A percentile compares a stretch with the other conserved stretches of the same genome.
These are phyloP conservation scores for Eucalyptus marginata DNA, from an alignment of 345 rosid species.

Conservation along the genomic window DNA sequence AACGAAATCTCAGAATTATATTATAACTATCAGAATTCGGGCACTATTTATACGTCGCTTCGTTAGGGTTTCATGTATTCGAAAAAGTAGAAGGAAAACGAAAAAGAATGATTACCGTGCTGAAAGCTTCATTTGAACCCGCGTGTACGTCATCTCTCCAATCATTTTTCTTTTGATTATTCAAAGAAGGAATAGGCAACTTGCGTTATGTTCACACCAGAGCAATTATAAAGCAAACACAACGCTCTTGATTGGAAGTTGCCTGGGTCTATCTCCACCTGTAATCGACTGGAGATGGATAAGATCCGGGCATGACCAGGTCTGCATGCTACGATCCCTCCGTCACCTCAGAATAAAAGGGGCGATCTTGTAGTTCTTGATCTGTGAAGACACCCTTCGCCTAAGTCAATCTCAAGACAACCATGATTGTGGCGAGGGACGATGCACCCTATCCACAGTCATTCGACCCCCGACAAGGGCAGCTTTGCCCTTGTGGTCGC, in stretches of 20 bases:
- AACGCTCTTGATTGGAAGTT: not conserved
- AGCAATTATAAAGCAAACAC: not conserved
- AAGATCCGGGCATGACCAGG: not conserved
- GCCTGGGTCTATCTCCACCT: not conserved
- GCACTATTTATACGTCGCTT: not conserved
- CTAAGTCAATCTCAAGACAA: not conserved
- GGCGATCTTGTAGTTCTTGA: too few relatives aligned
- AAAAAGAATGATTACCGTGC: not conserved
- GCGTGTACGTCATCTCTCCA: not conserved
- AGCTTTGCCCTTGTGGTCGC: not conserved
- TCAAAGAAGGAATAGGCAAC: not conserved
- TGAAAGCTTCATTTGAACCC: not conserved
- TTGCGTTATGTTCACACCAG: not conserved
- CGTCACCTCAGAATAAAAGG: too few relatives aligned
- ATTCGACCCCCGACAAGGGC: not conserved
- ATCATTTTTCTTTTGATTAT: not conserved
- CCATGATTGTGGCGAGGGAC: not conserved
- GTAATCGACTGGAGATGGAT: not conserved
- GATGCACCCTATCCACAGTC: not conserved
- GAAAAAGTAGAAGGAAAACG: not conserved
- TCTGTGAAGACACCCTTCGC: not conserved
- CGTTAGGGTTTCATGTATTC: not conserved
- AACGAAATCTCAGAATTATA: not conserved
- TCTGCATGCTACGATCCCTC: not conserved
- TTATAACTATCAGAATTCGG: not conserved